A percentile compares a stretch with the other conserved stretches of the same genome.
phyloP scores from a whole-genome alignment of 2,329 filamentous ascomycete species.

The Elsinoe necatrix region DNA sequence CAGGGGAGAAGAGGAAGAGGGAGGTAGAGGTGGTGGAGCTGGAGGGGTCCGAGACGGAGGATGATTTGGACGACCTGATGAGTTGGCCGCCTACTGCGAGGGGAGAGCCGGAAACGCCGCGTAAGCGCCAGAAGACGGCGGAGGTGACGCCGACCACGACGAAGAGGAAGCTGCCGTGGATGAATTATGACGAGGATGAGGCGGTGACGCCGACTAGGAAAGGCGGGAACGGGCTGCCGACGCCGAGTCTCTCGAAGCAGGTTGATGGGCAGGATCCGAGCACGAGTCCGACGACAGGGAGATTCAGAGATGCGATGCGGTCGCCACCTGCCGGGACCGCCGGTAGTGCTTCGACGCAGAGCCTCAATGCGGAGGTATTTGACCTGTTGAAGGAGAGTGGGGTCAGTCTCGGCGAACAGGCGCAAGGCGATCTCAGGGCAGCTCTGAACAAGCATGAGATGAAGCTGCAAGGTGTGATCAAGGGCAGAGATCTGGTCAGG shows the following conservation, averaged over 20 bases:
- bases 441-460: conserved; percentile 50
- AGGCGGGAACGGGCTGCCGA: neutral
- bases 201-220: neutral
- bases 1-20: conserved; percentile 39
- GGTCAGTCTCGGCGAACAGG: conserved; percentile 23
- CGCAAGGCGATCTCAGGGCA: conserved; percentile 33
- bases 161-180: conserved; percentile 34
- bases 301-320: conserved; percentile 23
- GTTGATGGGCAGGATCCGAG: conserved; percentile 13
- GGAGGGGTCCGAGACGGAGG: conserved; percentile 12
- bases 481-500: conserved; percentile 59
- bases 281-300: conserved; percentile 30
- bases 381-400: conserved; percentile 13
- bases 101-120: conserved; percentile 33
- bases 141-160: conserved; percentile 22
- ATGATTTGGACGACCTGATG: conserved; percentile 29
- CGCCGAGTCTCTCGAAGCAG: conserved; percentile 15
- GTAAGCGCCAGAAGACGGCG: conserved; percentile 33
- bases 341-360: neutral
- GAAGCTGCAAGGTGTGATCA: conserved; percentile 51
- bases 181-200: conserved; percentile 22
- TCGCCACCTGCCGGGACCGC: conserved; percentile 1
- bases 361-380: conserved; percentile 17
- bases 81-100: conserved; percentile 27
- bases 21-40: neutral